phyloP scores from a whole-genome alignment of 176 grass and related monocot species.

The Secale cereale region DNA sequence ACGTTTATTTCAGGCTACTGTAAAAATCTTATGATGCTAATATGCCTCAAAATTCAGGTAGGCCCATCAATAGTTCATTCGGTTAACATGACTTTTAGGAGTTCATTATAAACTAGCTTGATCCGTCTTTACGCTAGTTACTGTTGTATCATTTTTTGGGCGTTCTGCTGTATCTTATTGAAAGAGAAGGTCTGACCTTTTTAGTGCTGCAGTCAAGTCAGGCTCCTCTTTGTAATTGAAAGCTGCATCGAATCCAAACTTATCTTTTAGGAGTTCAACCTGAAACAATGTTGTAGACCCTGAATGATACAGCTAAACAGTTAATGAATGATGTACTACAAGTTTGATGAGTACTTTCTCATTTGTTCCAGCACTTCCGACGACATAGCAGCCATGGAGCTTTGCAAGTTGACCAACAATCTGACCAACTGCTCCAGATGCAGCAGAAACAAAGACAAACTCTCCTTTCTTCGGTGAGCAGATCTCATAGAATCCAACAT shows the following conservation, averaged over 20 bases:
- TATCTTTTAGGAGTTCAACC: conserved; percentile 83
- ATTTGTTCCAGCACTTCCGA: conserved; percentile 69
- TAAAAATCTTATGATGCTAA: background rate
- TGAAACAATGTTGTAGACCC: conserved; percentile 21
- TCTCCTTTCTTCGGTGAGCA: conserved; percentile 82
- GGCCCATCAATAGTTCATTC: background rate
- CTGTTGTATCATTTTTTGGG: too few species aligned
- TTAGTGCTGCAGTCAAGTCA: conserved; percentile 60
- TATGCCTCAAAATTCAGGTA: background rate
- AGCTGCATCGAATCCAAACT: conserved; percentile 73
- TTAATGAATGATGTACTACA: background rate
- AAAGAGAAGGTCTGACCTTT: conserved; percentile 39
- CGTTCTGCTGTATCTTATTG: background rate
- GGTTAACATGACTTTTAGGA: background rate
- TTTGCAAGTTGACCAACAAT: conserved; percentile 92
- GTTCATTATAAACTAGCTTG: background rate
- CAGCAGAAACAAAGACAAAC: conserved; percentile 83
- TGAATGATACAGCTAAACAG: conserved; percentile 14
- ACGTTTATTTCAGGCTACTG: too few species aligned
- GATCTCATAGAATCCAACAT: conserved; percentile 73
- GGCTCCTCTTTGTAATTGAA: conserved; percentile 94
- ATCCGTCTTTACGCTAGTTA: background rate
- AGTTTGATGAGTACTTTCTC: background rate
- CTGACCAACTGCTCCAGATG: conserved; percentile 90
- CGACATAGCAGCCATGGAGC: conserved; percentile 83